A percentile compares a stretch with the other conserved stretches of the same genome.
Evolutionary conservation across 768 basidiomycete species (phyloP).

Genomic region (Russula lepida): DNA sequence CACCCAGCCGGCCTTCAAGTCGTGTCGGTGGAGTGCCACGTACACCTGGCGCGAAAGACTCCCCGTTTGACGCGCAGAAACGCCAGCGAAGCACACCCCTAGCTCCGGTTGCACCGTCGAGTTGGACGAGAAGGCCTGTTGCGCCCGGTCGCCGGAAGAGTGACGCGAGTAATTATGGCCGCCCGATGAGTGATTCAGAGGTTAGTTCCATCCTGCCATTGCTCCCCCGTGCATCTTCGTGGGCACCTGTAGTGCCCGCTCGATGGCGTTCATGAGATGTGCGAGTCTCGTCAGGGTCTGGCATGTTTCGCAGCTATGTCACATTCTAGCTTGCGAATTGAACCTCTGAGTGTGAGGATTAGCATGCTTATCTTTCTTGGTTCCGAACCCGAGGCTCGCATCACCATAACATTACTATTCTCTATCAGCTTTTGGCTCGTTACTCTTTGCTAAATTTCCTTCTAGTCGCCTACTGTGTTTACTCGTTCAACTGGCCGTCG

Average conservation of each 20-base stretch:
- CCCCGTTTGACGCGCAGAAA: conserved; percentile 61
- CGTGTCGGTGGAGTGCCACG: conserved; percentile 45
- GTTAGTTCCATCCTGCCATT: conserved; percentile 32
- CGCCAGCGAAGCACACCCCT: conserved; percentile 68
- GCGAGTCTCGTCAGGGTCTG: background rate
- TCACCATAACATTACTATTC: background rate
- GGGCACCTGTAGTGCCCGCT: background rate
- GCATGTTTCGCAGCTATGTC: background rate
- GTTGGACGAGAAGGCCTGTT: conserved; percentile 61
- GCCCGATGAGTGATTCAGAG: conserved; percentile 61
- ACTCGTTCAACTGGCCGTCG: conserved; percentile 38
- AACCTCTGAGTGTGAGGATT: no score
- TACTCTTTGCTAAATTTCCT: conserved; percentile 30
- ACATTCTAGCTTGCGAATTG: background rate
- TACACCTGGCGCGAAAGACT: conserved; percentile 38
- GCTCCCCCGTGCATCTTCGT: background rate
- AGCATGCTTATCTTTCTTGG: background rate
- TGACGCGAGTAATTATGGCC: conserved; percentile 51
- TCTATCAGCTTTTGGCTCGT: background rate
- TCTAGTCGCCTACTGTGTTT: conserved; percentile 37
- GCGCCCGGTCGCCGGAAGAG: conserved; percentile 66
- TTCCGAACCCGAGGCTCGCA: background rate
- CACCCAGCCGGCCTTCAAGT: conserved; percentile 45
- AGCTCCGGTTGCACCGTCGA: conserved; percentile 53
- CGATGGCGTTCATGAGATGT: background rate